Base-by-base conservation (phyloP, 176 grass and related monocot genomes). In the Oryza glaberrima region DNA sequence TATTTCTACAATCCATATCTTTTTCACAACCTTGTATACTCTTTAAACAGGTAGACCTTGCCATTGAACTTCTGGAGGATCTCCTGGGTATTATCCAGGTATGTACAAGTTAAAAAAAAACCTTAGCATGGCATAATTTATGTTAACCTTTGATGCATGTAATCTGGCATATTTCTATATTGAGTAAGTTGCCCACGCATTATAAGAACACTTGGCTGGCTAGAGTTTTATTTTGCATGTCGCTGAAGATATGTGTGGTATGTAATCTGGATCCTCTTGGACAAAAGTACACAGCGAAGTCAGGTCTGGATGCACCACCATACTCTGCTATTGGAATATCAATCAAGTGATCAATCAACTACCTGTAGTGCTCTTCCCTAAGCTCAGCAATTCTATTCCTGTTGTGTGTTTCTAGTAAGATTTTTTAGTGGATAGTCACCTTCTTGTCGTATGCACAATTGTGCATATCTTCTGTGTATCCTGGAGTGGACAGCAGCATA, bases 11-110 rank as follows among this genome's bases (percentile, higher is more conserved):
- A 82, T 15, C 40, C 26, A 17, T 80, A 80, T 9, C 28, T 70
- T 58, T 81, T 14, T 69, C 51, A 60, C 80, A 86, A 81, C 67
- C 70, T 84, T 70, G 36, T 73, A 49, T 90, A 23, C 47, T 68
- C 51, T 67, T 51, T 43, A 73, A 90, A 77, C 80, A 98, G 95
- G 82, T 93, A 46, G 95, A 98, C 91, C 87, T 98, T 54, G 70
- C 93, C 68, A 76, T 98, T 70, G 95, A 95, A 91, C 92, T 95
- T 85, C 46, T 98, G 71, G 89, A 89, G 76, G 89, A 91, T 72
- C 90, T 98, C 68, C 72, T 98, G 73, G 81, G 77, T 93, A 71
- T 98, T 68, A 98, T 98, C 87, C 95, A 95, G 93, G 95, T 98
- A 54, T 73, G 52, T 34, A 46, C 41, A 26, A 47, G 60, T 30